Conservation (phyloP, 441 rosid genomes). For the Metrosideros polymorpha region DNA sequence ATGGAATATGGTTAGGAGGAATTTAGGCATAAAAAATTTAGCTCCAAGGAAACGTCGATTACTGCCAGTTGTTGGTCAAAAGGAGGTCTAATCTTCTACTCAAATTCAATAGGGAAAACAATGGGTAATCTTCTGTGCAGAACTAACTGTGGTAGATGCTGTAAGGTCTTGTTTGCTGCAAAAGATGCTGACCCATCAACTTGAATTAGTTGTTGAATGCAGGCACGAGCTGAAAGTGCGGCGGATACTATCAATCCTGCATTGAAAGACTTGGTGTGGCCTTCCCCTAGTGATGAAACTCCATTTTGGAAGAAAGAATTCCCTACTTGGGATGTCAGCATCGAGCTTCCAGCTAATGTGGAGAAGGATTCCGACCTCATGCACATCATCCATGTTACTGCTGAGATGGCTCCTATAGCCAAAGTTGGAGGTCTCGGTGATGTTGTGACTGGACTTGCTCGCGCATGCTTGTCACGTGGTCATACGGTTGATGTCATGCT, state of each 20-base stretch:
- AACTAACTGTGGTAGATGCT: neutral
- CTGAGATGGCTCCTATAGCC: constrained; percentile 54
- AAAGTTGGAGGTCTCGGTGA: constrained; percentile 64
- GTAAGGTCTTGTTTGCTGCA: neutral
- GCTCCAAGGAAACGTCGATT: neutral
- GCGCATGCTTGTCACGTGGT: constrained; percentile 37
- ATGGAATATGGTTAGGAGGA: neutral
- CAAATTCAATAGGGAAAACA: neutral
- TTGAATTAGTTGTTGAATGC: neutral
- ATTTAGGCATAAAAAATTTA: neutral
- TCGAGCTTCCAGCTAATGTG: constrained; percentile 10
- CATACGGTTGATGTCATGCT: constrained; percentile 44
- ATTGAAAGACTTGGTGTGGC: constrained; percentile 14
- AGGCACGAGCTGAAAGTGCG: neutral
- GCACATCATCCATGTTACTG: constrained; percentile 42
- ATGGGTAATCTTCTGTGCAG: neutral
- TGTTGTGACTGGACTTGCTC: constrained; percentile 56
- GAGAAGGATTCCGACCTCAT: constrained; percentile 28
- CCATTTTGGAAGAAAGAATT: constrained; percentile 47
- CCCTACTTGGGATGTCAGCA: constrained; percentile 20
- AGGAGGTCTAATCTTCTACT: neutral
- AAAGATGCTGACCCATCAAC: neutral
- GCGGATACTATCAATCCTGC: neutral
- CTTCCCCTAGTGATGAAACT: constrained; percentile 33
- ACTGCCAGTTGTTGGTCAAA: neutral